Evolutionary conservation across 2,329 filamentous ascomycete genomes (phyloP), one percentile per base, ranked within the genome.

Genomic region (Daldinia sp.): DNA sequence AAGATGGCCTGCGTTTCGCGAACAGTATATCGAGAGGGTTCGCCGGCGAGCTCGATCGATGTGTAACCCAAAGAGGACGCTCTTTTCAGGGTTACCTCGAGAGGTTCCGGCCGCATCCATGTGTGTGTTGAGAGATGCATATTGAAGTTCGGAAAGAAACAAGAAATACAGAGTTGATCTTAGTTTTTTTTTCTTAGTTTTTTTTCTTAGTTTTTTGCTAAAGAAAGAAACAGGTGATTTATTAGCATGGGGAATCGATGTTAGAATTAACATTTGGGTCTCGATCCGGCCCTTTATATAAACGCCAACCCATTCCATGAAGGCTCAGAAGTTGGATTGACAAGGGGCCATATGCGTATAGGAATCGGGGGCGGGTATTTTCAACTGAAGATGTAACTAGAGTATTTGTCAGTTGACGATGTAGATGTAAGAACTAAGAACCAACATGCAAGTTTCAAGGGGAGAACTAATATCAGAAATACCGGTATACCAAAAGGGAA

Each of bases 81-180:
- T 15, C 67, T 58, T 34, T 56, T 59, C 11, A 68, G 47, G 4
- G 57, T 66, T 4, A 60, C 27, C 15, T 66, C 67, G 15, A 68
- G 65, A 19, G 67, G 62, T 30, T 68, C 67, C 3, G 62, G 62
- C 9, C 67, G 50, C 64, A 69, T 68, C 67, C 67, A 69, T 3
- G 59, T 68, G 15, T 69, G 64, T 6, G 65, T 67, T 56, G 57
- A 69, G 21, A 69, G 58, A 58, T 66, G 62, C 65, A 68, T 69
- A 7, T 61, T 37, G 51, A 58, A 34, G 10, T 50, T 21, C 35
- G 5, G 13, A 29, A 48, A 30, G 34, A 50, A 34, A n/a, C n/a
- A 15, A 23, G 35, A 50, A 4, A n/a, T n/a, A n/a, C n/a, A n/a
- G n/a, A n/a, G n/a, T n/a, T n/a, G n/a, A n/a, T n/a, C n/a, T n/a